Evolutionary conservation across 2,329 filamentous ascomycete genomes (phyloP).

Genomic region (Beauveria asiatica): DNA sequence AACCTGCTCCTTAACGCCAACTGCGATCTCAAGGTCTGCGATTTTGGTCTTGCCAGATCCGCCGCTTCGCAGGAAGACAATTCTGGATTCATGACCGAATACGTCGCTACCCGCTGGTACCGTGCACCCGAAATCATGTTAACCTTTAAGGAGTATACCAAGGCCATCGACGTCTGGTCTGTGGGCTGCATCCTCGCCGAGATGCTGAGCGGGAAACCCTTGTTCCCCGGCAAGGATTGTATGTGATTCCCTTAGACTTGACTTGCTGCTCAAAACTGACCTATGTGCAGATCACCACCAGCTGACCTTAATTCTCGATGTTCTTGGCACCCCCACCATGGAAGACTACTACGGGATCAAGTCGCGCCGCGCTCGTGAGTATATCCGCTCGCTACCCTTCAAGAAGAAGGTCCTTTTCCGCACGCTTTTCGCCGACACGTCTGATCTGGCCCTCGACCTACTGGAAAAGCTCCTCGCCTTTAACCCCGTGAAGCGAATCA

Average conservation of each 20-base stretch:
- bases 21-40: constrained; percentile 97
- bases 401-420: constrained; percentile 99
- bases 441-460: constrained; percentile 87
- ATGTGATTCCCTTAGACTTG: constrained; percentile 33
- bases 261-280: not conserved
- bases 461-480: constrained; percentile 94
- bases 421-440: constrained; percentile 97
- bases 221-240: constrained; percentile 99
- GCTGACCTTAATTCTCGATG: constrained; percentile 90
- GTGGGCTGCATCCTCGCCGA: constrained; percentile 96
- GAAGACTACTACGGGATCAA: constrained; percentile 99
- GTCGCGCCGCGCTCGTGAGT: constrained; percentile 90
- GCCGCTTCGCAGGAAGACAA: constrained; percentile 97
- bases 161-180: constrained; percentile 98
- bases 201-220: constrained; percentile 96
- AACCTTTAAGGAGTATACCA: constrained; percentile 99
- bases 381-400: constrained; percentile 95
- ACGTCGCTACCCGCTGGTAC: constrained; percentile 98
- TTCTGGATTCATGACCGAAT: constrained; percentile 99
- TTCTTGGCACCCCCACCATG: constrained; percentile 97
- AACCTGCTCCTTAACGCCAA: constrained; percentile 97
- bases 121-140: constrained; percentile 99
- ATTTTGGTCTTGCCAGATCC: constrained; percentile 92
- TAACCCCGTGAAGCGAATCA: constrained; percentile 98
- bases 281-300: constrained; percentile 76